Base-by-base conservation (phyloP, 495 filamentous ascomycete species). In the Hamigera avellanea region DNA sequence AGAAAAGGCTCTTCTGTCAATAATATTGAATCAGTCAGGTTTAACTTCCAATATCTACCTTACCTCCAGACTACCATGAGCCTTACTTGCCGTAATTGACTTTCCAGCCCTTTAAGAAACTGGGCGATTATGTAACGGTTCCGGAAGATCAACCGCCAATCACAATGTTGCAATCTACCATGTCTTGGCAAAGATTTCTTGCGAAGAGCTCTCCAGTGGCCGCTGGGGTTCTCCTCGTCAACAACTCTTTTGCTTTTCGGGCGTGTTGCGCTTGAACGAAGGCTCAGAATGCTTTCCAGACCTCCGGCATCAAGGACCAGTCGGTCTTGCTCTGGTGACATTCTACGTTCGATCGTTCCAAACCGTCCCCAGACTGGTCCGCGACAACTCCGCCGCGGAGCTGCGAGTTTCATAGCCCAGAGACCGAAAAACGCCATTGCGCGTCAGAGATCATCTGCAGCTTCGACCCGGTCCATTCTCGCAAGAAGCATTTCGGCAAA, bases 261-360 rank as follows among this genome's bases (percentile, higher is more conserved):
- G 26, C 32, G 18, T n/a, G 26, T 35, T 32, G 44, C 27, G 14
- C 6, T 6, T 18, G 13, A 16, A 32, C 13, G 47, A 32, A 35
- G 36, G 37, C 15, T 40, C 18, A 61, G 26, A 17, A 67, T 67
- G 63, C 34, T 63, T 23, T 55, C 60, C 32, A 49, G 45, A 44
- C 46, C 51, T 45, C 49, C 53, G 23, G 50, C 53, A 23, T 49
- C 53, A 23, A 50, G 53, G 39, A 48, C 53, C 15, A 49, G 44
- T 40, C 37, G 54, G 40, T 32, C 54, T 10, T 48, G 49, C 35
- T 49, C 50, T 33, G 45, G 52, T 19, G 32, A 55, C 25, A 8
- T 62, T 25, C 32, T 65, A 14, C 46, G 50, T 30, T 29, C 44
- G 1, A 38, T 50, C 31, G 40, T 38, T 33, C 14, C 28, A 37